Evolutionary conservation across 2,329 filamentous ascomycete species (phyloP).

Genomic region (Amauroascus niger): DNA sequence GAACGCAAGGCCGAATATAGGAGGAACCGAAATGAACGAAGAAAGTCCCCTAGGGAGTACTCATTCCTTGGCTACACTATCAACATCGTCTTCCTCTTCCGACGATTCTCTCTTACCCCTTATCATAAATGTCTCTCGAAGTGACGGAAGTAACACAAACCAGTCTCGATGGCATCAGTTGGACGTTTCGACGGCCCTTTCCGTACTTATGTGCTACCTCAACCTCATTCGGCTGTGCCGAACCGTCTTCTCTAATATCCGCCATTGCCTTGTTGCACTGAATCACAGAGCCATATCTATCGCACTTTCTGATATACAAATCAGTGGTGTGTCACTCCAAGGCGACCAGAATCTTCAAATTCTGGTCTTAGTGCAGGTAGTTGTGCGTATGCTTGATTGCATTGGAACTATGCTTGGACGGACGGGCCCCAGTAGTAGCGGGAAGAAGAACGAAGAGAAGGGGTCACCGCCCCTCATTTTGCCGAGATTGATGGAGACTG

Average conservation of each 20-base stretch:
- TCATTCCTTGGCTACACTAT: slow-evolving; percentile 1
- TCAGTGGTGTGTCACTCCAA: slow-evolving; percentile 8
- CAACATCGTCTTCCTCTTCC: slow-evolving; percentile 1
- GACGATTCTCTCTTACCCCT: slow-evolving; percentile 5
- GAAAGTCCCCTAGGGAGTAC: background rate
- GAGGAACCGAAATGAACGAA: background rate
- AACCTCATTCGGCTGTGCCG: slow-evolving; percentile 7
- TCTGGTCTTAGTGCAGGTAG: slow-evolving; percentile 5
- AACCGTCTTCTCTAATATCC: slow-evolving; percentile 4
- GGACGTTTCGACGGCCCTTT: slow-evolving; percentile 1
- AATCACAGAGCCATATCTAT: slow-evolving; percentile 6
- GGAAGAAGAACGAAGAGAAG: background rate
- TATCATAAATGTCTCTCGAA: background rate
- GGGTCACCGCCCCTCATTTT: background rate
- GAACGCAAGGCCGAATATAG: background rate
- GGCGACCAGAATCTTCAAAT: slow-evolving; percentile 9
- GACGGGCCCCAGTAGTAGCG: background rate
- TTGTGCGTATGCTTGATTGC: slow-evolving; percentile 8
- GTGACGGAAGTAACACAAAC: background rate
- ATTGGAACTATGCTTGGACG: slow-evolving; percentile 4
- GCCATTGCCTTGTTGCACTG: slow-evolving; percentile 1
- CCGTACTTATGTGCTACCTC: slow-evolving; percentile 6
- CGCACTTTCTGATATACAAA: slow-evolving; percentile 8
- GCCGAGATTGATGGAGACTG: slow-evolving; percentile 1
- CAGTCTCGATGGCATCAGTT: background rate